These are phyloP conservation scores for Myriosclerotinia scirpicola DNA, from an alignment of 2,329 filamentous ascomycete genomes.

Conservation along the genomic window DNA sequence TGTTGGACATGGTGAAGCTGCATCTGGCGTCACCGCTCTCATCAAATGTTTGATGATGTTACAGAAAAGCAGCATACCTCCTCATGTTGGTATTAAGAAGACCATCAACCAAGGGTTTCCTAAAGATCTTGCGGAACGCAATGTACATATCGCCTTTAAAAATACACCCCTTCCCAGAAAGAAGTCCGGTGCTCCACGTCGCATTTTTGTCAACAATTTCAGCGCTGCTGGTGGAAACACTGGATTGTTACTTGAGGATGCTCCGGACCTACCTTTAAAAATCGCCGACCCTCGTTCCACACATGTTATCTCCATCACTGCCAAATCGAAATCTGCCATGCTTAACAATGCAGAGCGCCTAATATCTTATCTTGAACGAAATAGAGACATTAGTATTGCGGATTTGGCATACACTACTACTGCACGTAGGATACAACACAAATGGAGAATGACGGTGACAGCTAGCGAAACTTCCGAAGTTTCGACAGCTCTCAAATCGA, in stretches of 20 bases:
- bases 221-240: constrained; percentile 42
- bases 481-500: constrained; percentile 16
- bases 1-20: constrained; percentile 42
- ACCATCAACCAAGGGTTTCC: constrained; percentile 42
- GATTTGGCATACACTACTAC: constrained; percentile 40
- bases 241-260: constrained; percentile 39
- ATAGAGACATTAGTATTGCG: constrained; percentile 31
- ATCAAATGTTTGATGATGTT: constrained; percentile 41
- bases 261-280: constrained; percentile 38
- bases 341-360: constrained; percentile 34
- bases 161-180: constrained; percentile 12
- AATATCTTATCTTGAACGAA: constrained; percentile 32
- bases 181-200: constrained; percentile 23
- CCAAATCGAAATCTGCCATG: constrained; percentile 42
- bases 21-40: constrained; percentile 40
- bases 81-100: constrained; percentile 39
- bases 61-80: constrained; percentile 38
- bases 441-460: constrained; percentile 53
- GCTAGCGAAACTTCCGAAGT: constrained; percentile 45
- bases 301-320: constrained; percentile 51
- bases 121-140: constrained; percentile 42
- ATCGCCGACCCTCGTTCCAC: constrained; percentile 46
- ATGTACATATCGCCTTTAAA: constrained; percentile 35
- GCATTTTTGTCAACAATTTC: constrained; percentile 50
- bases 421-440: constrained; percentile 57